Evolutionary conservation across 2,329 filamentous ascomycete species (phyloP).

Genomic region (Cyphellophora europaea): DNA sequence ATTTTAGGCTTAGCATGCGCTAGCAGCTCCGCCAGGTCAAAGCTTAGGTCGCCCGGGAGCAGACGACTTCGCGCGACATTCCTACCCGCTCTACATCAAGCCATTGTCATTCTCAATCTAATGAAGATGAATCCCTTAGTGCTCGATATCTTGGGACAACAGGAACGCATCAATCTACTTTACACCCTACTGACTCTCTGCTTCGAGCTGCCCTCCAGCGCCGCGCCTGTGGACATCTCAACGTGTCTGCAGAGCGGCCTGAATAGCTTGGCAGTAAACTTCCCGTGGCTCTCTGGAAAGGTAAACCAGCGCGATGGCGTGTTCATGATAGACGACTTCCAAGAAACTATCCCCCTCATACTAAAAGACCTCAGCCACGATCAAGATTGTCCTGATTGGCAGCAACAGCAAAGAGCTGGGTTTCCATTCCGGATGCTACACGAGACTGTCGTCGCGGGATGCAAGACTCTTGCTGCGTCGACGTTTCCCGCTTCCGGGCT

Average conservation of each 20-base stretch:
- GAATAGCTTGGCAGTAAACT: slow-evolving; percentile 26
- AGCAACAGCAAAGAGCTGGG: slow-evolving; percentile 24
- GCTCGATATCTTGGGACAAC: slow-evolving; percentile 4
- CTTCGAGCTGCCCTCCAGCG: slow-evolving; percentile 26
- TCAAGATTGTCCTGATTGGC: slow-evolving; percentile 27
- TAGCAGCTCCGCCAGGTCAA: no score
- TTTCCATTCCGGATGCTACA: slow-evolving; percentile 43
- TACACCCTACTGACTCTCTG: slow-evolving; percentile 29
- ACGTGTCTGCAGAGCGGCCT: slow-evolving; percentile 28
- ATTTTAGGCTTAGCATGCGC: no score
- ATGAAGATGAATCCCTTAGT: no score
- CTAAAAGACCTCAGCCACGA: slow-evolving; percentile 36
- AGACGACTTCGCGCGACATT: no score
- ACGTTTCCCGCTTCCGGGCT: slow-evolving; percentile 14
- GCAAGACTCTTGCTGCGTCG: slow-evolving; percentile 27
- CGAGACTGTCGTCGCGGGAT: slow-evolving; percentile 33
- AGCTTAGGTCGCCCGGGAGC: no score
- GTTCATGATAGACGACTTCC: slow-evolving; percentile 29
- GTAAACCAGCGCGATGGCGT: slow-evolving; percentile 28
- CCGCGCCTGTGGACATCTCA: slow-evolving; percentile 19
- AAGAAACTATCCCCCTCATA: slow-evolving; percentile 25
- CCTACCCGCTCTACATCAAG: no score
- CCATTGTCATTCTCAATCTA: no score
- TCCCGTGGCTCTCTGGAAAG: slow-evolving; percentile 41
- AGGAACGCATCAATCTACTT: slow-evolving; percentile 5